A percentile compares a stretch with the other conserved stretches of the same genome.
Evolutionary conservation across 1,284 basidiomycete species (phyloP).

Genomic region (Veloboletus limbatus): DNA sequence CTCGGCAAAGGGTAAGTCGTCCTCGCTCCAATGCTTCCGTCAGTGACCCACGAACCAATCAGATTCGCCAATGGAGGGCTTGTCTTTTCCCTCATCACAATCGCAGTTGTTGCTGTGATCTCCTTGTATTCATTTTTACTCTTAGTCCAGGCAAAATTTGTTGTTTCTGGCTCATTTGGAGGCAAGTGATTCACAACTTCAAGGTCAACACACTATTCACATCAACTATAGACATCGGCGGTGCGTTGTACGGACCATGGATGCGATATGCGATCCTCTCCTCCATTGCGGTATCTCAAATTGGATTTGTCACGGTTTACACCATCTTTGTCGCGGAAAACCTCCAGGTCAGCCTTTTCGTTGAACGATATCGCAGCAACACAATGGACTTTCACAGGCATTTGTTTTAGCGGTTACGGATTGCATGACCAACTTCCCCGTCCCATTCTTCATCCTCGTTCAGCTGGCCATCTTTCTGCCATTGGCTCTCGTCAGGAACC

Average conservation of each 20-base stretch:
- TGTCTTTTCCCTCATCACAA: constrained; percentile 81
- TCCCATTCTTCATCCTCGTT: constrained; percentile 78
- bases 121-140: constrained; percentile 95
- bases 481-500: constrained; percentile 80
- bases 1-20: constrained; percentile 79
- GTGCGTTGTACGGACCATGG: constrained; percentile 86
- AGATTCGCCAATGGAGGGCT: constrained; percentile 96
- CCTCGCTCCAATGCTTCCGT: background rate
- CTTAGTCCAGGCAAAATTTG: constrained; percentile 85
- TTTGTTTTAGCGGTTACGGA: constrained; percentile 86
- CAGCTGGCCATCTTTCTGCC: constrained; percentile 89
- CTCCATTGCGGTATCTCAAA: constrained; percentile 88
- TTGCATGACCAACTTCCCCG: constrained; percentile 69
- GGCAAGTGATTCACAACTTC: constrained; percentile 44
- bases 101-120: constrained; percentile 81
- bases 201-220: constrained; percentile 2
- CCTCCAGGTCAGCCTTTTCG: constrained; percentile 50
- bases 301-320: constrained; percentile 88
- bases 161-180: constrained; percentile 91
- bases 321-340: constrained; percentile 97
- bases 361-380: background rate
- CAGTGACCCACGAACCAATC: constrained; percentile 11
- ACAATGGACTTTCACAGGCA: constrained; percentile 41
- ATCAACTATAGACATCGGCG: constrained; percentile 80
- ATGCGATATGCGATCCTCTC: constrained; percentile 89